A percentile compares a stretch with the other conserved stretches of the same genome.
These are phyloP conservation scores for Aspergillus pseudoterreus DNA, from an alignment of 2,329 filamentous ascomycete genomes.

Conservation along the genomic window DNA sequence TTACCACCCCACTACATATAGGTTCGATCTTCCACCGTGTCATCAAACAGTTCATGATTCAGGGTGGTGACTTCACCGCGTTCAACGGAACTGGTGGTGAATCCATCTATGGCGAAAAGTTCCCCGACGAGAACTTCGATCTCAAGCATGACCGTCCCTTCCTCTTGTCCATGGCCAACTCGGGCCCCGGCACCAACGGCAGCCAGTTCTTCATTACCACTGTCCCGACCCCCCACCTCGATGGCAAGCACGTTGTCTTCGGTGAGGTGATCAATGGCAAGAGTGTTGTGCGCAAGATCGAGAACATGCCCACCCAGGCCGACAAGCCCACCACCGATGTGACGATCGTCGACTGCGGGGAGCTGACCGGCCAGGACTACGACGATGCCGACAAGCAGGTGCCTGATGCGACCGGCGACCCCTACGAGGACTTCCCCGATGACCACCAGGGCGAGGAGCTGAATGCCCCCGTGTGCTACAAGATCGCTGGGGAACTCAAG, in stretches of 20 bases:
- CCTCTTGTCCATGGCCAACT: conserved; percentile 96
- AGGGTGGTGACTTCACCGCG: conserved; percentile 93
- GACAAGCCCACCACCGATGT: conserved; percentile 77
- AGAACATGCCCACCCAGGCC: conserved; percentile 71
- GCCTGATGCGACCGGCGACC: conserved; percentile 79
- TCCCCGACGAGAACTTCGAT: conserved; percentile 93
- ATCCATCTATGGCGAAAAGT: conserved; percentile 96
- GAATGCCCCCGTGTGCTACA: conserved; percentile 64
- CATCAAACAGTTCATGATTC: conserved; percentile 98
- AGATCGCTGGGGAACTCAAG: conserved; percentile 82
- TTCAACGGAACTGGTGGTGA: conserved; percentile 95
- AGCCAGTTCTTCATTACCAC: conserved; percentile 99
- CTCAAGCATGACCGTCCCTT: conserved; percentile 90
- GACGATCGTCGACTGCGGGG: conserved; percentile 77
- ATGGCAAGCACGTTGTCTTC: conserved; percentile 96
- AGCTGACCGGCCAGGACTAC: conserved; percentile 71
- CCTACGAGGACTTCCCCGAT: conserved; percentile 93
- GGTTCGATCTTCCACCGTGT: conserved; percentile 90
- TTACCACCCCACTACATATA: conserved; percentile 14
- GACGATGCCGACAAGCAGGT: conserved; percentile 63
- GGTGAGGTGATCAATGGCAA: conserved; percentile 92
- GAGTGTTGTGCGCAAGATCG: conserved; percentile 82
- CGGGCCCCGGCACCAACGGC: conserved; percentile 90
- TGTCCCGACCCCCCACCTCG: conserved; percentile 87
- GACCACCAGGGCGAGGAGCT: conserved; percentile 65